Evolutionary conservation across 2,329 filamentous ascomycete species (phyloP).

Genomic region (Fusarium chaquense): DNA sequence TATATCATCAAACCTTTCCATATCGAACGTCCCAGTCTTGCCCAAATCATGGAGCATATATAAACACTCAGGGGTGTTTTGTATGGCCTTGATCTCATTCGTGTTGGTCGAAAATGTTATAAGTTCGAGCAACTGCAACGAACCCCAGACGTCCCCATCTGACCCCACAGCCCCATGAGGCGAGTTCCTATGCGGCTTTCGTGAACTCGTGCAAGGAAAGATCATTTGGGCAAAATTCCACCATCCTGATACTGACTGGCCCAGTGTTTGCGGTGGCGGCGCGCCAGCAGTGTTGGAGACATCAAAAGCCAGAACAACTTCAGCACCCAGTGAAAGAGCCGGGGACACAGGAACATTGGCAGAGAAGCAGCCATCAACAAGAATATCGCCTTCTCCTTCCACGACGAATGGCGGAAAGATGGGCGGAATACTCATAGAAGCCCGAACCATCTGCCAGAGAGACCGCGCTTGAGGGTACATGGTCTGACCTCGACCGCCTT

Average conservation of each 20-base stretch:
- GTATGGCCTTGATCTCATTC: neutral
- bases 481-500: neutral
- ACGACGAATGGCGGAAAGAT: neutral
- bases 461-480: neutral
- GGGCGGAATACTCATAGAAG: neutral
- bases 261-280: neutral
- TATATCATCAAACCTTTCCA: neutral
- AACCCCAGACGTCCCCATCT: neutral
- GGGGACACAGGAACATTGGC: neutral
- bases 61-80: neutral
- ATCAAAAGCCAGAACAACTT: neutral
- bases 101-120: slow-evolving; percentile 1
- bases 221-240: neutral
- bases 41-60: neutral
- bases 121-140: neutral
- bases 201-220: neutral
- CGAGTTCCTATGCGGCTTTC: neutral
- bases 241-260: neutral
- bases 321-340: neutral
- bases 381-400: neutral
- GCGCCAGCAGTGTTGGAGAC: neutral
- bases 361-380: neutral
- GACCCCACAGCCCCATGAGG: neutral
- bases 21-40: neutral
- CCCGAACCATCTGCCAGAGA: neutral